Evolutionary conservation across 2,329 filamentous ascomycete genomes (phyloP).

Genomic region (Cladosporium sp.): DNA sequence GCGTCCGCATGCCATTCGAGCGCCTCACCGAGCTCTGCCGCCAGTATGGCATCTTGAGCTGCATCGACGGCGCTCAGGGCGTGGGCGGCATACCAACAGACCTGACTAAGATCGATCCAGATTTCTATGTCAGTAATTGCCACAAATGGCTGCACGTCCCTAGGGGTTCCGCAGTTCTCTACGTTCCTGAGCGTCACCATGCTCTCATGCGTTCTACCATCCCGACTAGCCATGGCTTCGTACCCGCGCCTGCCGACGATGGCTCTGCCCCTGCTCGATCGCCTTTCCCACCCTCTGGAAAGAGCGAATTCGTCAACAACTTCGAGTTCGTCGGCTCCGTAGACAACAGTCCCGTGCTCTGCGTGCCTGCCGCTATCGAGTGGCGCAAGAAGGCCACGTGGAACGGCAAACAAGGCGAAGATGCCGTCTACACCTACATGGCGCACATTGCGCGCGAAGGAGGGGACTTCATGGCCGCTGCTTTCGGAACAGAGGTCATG

Average conservation of each 20-base stretch:
- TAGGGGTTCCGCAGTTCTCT: slow-evolving; percentile 76
- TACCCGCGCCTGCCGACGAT: slow-evolving; percentile 42
- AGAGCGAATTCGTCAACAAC: slow-evolving; percentile 63
- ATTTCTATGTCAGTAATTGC: slow-evolving; percentile 85
- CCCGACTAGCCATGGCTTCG: slow-evolving; percentile 79
- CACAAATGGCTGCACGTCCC: slow-evolving; percentile 90
- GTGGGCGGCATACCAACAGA: slow-evolving; percentile 77
- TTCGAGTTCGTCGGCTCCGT: slow-evolving; percentile 78
- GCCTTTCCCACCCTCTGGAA: slow-evolving; percentile 46
- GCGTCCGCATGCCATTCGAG: slow-evolving; percentile 78
- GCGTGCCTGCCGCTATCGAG: slow-evolving; percentile 67
- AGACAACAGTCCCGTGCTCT: slow-evolving; percentile 71
- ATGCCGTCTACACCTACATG: slow-evolving; percentile 65
- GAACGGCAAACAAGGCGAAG: slow-evolving; percentile 57
- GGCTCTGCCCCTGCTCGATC: slow-evolving; percentile 30
- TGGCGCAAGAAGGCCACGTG: slow-evolving; percentile 59
- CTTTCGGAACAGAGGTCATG: slow-evolving; percentile 69
- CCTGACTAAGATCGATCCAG: slow-evolving; percentile 65
- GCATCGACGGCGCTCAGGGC: slow-evolving; percentile 83
- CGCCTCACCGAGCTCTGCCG: slow-evolving; percentile 63
- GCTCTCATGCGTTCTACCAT: slow-evolving; percentile 70
- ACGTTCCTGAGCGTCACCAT: slow-evolving; percentile 77
- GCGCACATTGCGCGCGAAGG: slow-evolving; percentile 64
- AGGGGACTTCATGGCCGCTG: slow-evolving; percentile 59
- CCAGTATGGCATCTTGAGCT: slow-evolving; percentile 66